phyloP scores from a whole-genome alignment of 306 rosid genomes.

The Mucuna pruriens region DNA sequence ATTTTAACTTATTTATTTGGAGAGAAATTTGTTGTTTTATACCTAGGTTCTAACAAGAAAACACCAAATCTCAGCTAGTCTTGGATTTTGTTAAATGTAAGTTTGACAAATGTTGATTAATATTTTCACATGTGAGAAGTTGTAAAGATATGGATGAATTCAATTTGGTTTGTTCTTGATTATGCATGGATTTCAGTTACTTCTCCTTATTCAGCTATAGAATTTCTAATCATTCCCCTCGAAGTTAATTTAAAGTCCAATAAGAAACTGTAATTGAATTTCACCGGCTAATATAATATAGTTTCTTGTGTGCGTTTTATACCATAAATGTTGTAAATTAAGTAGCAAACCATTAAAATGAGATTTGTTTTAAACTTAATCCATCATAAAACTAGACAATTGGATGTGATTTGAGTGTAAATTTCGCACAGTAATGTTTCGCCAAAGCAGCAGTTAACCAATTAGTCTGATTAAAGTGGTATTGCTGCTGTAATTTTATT shows the following conservation, averaged over 20 bases:
- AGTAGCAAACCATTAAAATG: neutral
- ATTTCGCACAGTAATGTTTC: too few relatives aligned
- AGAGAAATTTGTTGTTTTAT: constrained; percentile 22
- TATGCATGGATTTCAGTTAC: constrained; percentile 5
- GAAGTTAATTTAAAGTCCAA: neutral
- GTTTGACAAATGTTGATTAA: constrained; percentile 18
- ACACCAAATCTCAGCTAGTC: constrained; percentile 11
- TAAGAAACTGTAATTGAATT: neutral
- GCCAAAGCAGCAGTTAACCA: too few relatives aligned
- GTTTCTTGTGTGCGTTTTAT: neutral
- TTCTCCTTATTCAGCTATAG: neutral
- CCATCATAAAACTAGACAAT: neutral
- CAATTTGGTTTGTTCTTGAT: neutral
- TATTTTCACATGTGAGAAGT: neutral
- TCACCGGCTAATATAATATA: neutral
- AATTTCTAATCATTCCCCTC: neutral
- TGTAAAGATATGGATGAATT: constrained; percentile 4
- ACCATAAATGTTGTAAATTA: neutral
- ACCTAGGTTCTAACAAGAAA: constrained; percentile 40
- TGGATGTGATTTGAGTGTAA: neutral
- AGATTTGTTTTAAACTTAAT: neutral
- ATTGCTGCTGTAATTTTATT: too few relatives aligned
- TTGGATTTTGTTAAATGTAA: constrained; percentile 7
- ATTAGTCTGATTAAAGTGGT: too few relatives aligned
- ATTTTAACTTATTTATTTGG: neutral